phyloP scores from a whole-genome alignment of 139 green algal genomes.

The Nannochloris sp. region DNA sequence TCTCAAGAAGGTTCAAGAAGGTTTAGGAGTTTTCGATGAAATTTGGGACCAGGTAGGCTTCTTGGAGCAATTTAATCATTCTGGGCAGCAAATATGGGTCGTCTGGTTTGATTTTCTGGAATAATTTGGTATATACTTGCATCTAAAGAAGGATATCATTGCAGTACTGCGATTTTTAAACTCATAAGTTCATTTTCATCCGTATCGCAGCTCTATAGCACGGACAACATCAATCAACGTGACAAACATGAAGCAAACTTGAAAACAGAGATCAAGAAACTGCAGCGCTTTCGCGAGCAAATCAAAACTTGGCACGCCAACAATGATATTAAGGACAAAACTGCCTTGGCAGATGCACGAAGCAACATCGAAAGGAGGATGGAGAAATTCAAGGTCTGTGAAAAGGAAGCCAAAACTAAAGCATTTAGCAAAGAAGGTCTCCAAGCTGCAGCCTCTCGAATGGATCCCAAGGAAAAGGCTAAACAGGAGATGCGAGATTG shows the following conservation, averaged over 20 bases:
- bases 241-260: slow-evolving; percentile 97
- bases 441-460: slow-evolving; percentile 35
- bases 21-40: slow-evolving; percentile 91
- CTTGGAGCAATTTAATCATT: neutral
- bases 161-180: too few species aligned
- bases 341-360: slow-evolving; percentile 64
- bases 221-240: slow-evolving; percentile 82
- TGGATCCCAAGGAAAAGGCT: slow-evolving; percentile 83
- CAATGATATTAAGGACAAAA: slow-evolving; percentile 97
- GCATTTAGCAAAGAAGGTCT: slow-evolving; percentile 86
- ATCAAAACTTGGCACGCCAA: slow-evolving; percentile 94
- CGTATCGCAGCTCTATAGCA: slow-evolving; percentile 87
- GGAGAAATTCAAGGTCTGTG: slow-evolving; percentile 94
- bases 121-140: too few species aligned
- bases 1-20: slow-evolving; percentile 93
- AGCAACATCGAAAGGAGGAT: slow-evolving; percentile 94
- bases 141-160: too few species aligned
- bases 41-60: slow-evolving; percentile 86
- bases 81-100: too few species aligned
- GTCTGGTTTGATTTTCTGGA: too few species aligned
- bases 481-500: slow-evolving; percentile 83
- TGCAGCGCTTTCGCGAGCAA: slow-evolving; percentile 94
- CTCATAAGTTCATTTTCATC: too few species aligned
- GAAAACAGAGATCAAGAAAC: slow-evolving; percentile 99
- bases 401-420: slow-evolving; percentile 98